Base-by-base conservation (phyloP, 108 stramenopile genomes). In the Nannochloropsis salina region DNA sequence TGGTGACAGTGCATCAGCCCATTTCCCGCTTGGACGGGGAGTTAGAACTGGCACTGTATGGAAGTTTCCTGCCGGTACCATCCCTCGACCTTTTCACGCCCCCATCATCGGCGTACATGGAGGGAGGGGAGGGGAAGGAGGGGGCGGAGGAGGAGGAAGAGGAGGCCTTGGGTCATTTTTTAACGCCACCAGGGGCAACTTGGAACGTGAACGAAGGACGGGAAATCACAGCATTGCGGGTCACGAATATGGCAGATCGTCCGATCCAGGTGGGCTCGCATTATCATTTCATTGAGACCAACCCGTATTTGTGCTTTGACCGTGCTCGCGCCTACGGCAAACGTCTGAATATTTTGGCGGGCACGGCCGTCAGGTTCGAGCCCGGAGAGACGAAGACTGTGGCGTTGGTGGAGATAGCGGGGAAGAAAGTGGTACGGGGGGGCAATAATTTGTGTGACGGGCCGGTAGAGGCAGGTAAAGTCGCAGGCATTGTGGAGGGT, bases 361-460 rank as follows among this genome's bases (percentile, higher is more conserved):
- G 97, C 9, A 94, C 96, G 21, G 93, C 94, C 41, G 96, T 99
- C 3, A 94, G 98, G 51, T 99, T 99, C 89, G 98, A 99, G 90
- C 97, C 98, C 6, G 96, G 96, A 5, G 97, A 99, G 85, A 91
- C 93, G 89, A 97, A 98, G 90, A 95, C 94, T 2, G 93, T 99
- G 61, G 94, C 95, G 9, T 91, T 99, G 22, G 94, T 95, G 2
- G 89, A 93, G 43, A 91, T 99, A 83, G 97, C 93, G 9, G 98
- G 98, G 5, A 86, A 80, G 12, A 51, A 88, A 83, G 84, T 85
- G 41, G 93, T 94, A 3, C 18, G 31, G 15, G 79, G 61, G 9
- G 43, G 31, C 3, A 9, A 81, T 80, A 80, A 40, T 5, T 83
- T 87, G 80, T 87, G 86, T 74, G 86, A 86, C 11, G 85, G 86